Percentiles rank a stretch among this genome's conserved stretches.
These are phyloP conservation scores for Marchantia polymorpha DNA, from an alignment of 225 moss, liverwort and hornwort genomes.

Conservation along the genomic window DNA sequence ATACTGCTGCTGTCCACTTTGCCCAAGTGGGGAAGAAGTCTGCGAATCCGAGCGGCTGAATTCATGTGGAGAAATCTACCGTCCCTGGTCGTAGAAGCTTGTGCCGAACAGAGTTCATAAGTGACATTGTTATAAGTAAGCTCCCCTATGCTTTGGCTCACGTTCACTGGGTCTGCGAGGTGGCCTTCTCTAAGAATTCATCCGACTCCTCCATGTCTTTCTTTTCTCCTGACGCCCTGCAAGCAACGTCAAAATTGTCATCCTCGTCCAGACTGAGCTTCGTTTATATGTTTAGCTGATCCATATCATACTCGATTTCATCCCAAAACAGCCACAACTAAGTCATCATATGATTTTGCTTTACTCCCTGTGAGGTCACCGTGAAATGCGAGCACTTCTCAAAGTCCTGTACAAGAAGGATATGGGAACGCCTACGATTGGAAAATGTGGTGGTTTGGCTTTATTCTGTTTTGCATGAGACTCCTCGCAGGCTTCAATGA, in stretches of 20 bases:
- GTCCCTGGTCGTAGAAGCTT: not conserved
- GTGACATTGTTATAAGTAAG: not conserved
- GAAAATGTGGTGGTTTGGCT: too few relatives aligned
- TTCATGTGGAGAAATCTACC: not conserved
- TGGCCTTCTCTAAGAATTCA: not conserved
- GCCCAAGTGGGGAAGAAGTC: not conserved
- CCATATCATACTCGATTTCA: too few relatives aligned
- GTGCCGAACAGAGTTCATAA: not conserved
- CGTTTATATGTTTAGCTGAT: too few relatives aligned
- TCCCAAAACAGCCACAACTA: too few relatives aligned
- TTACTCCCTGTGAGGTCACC: too few relatives aligned
- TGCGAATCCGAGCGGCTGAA: not conserved
- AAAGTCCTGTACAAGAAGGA: too few relatives aligned
- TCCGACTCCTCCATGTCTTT: not conserved
- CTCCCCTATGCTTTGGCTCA: not conserved
- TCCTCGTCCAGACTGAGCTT: not conserved
- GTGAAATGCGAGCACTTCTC: too few relatives aligned
- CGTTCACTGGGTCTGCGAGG: not conserved
- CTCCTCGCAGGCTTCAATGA: too few relatives aligned
- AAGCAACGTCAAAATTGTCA: not conserved
- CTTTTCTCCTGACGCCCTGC: not conserved
- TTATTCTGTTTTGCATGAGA: too few relatives aligned
- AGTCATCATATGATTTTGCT: too few relatives aligned
- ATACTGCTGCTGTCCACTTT: not conserved
- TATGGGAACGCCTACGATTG: too few relatives aligned